These are phyloP conservation scores for Sophora flavescens DNA, from an alignment of 306 rosid species.

Conservation along the genomic window DNA sequence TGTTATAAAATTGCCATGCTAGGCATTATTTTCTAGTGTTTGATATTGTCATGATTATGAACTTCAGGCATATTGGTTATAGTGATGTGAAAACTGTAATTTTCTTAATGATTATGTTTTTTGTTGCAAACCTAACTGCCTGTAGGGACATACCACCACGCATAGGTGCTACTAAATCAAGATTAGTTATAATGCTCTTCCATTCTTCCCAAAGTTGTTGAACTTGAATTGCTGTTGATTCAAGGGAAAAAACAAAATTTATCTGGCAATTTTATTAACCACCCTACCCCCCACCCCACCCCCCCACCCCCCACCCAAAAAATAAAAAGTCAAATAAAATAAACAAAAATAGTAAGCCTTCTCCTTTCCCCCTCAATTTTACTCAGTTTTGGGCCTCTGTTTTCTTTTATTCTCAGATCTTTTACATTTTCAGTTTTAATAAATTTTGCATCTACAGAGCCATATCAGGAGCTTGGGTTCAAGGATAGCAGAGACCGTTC, in stretches of 20 bases:
- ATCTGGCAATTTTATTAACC: background rate
- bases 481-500: constrained; percentile 83
- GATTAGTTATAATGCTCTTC: background rate
- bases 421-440: background rate
- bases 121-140: background rate
- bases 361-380: background rate
- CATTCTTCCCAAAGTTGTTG: background rate
- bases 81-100: background rate
- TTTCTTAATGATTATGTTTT: background rate
- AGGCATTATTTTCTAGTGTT: background rate
- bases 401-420: background rate
- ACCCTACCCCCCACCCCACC: background rate
- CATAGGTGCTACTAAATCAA: background rate
- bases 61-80: background rate
- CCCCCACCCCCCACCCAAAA: background rate
- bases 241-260: background rate
- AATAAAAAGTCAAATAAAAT: no score
- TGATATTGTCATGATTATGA: background rate
- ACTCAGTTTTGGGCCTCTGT: background rate
- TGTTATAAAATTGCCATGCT: background rate
- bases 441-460: constrained; percentile 58
- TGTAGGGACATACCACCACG: background rate
- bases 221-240: background rate
- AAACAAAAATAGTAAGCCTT: no score
- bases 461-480: constrained; percentile 82